These are phyloP conservation scores for Mycena venus DNA, from an alignment of 768 basidiomycete species.

Conservation along the genomic window DNA sequence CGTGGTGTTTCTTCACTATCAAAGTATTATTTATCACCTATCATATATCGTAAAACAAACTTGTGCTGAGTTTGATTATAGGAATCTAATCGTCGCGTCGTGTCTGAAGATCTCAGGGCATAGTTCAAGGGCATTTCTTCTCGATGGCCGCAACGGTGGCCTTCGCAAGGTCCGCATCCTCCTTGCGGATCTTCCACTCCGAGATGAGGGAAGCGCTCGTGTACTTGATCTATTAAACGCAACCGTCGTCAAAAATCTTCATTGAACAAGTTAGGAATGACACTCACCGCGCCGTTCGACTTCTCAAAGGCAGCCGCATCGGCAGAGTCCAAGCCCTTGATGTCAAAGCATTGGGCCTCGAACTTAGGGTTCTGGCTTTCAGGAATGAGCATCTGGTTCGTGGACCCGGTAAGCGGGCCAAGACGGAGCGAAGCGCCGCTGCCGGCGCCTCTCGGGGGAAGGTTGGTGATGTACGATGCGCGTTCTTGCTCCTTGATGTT, in stretches of 20 bases:
- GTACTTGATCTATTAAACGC: not conserved
- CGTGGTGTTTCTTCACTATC: too few relatives aligned
- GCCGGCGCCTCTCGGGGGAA: not conserved
- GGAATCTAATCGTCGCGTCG: too few relatives aligned
- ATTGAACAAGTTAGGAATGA: too few relatives aligned
- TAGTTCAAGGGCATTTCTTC: slow-evolving; percentile 1
- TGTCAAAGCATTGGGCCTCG: slow-evolving; percentile 5
- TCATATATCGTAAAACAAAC: too few relatives aligned
- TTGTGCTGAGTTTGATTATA: too few relatives aligned
- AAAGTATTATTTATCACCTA: too few relatives aligned
- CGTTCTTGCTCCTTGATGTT: not conserved
- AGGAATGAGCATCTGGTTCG: slow-evolving; percentile 1
- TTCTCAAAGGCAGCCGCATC: slow-evolving; percentile 1
- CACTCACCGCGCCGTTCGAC: not conserved
- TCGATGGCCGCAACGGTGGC: not conserved
- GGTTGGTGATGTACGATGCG: not conserved
- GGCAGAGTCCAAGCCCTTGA: not conserved
- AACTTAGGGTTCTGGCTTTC: slow-evolving; percentile 1
- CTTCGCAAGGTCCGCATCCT: slow-evolving; percentile 2
- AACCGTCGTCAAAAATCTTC: not conserved
- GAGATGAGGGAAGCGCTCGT: slow-evolving; percentile 1
- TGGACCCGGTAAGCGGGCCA: not conserved
- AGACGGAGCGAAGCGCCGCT: not conserved
- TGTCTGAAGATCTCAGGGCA: too few relatives aligned
- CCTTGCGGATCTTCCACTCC: not conserved